Evolutionary conservation across 148 eudicot genomes (phyloP).

Genomic region (Cornus suecica): DNA sequence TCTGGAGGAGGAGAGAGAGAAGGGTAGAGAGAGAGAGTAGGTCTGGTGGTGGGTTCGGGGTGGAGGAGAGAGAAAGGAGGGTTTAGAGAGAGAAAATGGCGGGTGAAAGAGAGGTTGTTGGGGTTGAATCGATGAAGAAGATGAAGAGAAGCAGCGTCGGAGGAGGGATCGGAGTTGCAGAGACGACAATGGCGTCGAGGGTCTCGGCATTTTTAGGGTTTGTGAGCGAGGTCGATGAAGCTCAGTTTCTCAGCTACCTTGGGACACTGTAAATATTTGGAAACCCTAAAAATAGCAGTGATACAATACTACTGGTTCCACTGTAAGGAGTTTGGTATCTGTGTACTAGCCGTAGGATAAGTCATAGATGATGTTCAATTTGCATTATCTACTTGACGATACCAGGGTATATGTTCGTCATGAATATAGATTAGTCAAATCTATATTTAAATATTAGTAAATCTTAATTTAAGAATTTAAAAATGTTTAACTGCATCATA

Average conservation of each 20-base stretch:
- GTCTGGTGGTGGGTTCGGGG: not conserved
- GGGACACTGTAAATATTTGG: not conserved
- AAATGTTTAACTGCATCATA: no score
- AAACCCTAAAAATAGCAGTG: not conserved
- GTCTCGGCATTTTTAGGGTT: constrained; percentile 22
- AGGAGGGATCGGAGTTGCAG: constrained; percentile 22
- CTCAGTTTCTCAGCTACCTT: not conserved
- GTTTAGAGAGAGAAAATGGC: not conserved
- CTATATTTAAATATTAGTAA: no score
- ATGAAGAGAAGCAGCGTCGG: constrained; percentile 17
- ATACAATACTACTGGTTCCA: not conserved
- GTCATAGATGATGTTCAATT: no score
- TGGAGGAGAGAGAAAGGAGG: constrained; percentile 12
- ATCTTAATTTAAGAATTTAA: no score
- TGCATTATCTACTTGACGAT: no score
- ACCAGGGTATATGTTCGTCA: no score
- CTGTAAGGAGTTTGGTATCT: no score
- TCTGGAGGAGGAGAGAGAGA: constrained; percentile 16
- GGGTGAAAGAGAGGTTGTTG: not conserved
- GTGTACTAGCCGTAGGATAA: no score
- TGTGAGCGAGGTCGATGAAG: not conserved
- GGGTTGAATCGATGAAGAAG: not conserved
- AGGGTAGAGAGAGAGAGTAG: constrained; percentile 9
- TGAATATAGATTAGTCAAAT: no score
- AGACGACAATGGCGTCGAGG: constrained; percentile 14